phyloP scores from a whole-genome alignment of 345 rosid genomes.

The Brassica nigra region DNA sequence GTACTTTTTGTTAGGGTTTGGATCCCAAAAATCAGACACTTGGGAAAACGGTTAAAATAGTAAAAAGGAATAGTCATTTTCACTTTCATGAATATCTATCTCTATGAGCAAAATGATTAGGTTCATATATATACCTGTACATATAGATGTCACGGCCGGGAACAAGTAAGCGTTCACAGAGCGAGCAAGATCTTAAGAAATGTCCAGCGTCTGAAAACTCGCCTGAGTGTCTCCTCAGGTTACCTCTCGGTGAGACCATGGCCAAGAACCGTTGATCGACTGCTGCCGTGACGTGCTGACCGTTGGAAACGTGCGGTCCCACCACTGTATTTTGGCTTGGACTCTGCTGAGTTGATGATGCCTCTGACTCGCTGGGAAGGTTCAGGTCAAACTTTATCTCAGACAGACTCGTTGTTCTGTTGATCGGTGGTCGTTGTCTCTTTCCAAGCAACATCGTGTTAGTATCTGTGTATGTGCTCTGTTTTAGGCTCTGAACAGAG shows the following conservation, averaged over 20 bases:
- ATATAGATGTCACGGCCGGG: slow-evolving; percentile 90
- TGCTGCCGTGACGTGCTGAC: slow-evolving; percentile 19
- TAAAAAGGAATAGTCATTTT: neutral
- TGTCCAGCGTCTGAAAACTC: slow-evolving; percentile 55
- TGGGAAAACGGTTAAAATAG: neutral
- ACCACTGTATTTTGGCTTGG: slow-evolving; percentile 30
- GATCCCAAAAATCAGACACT: neutral
- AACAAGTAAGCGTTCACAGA: slow-evolving; percentile 74
- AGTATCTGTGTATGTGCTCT: neutral
- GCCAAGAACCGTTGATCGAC: slow-evolving; percentile 44
- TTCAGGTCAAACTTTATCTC: slow-evolving; percentile 73
- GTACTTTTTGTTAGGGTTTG: neutral
- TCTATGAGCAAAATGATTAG: neutral
- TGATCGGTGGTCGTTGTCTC: slow-evolving; percentile 77
- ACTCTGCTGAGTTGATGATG: slow-evolving; percentile 41
- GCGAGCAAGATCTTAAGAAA: slow-evolving; percentile 69
- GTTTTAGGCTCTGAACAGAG: slow-evolving; percentile 18
- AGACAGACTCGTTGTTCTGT: slow-evolving; percentile 76
- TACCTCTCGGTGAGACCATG: slow-evolving; percentile 50
- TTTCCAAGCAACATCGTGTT: slow-evolving; percentile 75
- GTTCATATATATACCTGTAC: slow-evolving; percentile 62
- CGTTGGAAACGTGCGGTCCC: slow-evolving; percentile 12
- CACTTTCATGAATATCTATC: neutral
- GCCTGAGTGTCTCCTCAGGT: slow-evolving; percentile 54
- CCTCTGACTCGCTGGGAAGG: slow-evolving; percentile 40